phyloP scores from a whole-genome alignment of 805 yeast species.

The Clavispora santaluciae region DNA sequence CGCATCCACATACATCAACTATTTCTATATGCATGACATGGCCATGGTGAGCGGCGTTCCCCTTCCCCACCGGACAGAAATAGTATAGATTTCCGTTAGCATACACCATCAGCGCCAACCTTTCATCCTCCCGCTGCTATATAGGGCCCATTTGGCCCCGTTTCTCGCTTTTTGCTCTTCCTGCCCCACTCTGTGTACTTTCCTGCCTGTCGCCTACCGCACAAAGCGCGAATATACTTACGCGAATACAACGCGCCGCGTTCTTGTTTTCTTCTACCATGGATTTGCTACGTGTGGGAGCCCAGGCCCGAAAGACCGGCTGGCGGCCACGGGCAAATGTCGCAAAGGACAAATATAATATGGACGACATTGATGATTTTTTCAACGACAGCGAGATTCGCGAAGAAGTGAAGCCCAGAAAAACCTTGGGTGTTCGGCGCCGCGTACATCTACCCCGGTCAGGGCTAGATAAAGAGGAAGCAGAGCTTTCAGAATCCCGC shows the following conservation, averaged over 20 bases:
- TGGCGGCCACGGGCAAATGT: constrained; percentile 43
- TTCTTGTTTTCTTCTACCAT: constrained; percentile 13
- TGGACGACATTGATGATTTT: constrained; percentile 69
- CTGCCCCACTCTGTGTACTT: background rate
- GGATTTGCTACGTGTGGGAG: constrained; percentile 48
- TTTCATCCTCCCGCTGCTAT: too few relatives aligned
- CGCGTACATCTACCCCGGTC: background rate
- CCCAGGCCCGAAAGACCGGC: constrained; percentile 64
- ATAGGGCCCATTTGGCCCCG: background rate
- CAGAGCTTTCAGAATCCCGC: too few relatives aligned
- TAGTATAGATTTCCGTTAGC: too few relatives aligned
- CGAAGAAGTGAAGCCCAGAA: background rate
- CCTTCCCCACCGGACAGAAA: too few relatives aligned
- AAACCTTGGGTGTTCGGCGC: background rate
- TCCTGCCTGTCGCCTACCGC: background rate
- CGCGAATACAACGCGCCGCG: background rate
- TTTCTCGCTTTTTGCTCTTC: background rate
- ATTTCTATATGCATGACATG: too few relatives aligned
- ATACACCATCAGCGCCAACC: too few relatives aligned
- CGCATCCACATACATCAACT: too few relatives aligned
- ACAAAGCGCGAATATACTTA: background rate
- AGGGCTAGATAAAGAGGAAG: background rate
- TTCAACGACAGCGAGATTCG: constrained; percentile 40
- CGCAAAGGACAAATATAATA: constrained; percentile 51
- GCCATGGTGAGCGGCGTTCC: too few relatives aligned